A percentile compares a stretch with the other conserved stretches of the same genome.
Evolutionary conservation across 805 yeast genomes (phyloP).

Genomic region (Yarrowia sp.): DNA sequence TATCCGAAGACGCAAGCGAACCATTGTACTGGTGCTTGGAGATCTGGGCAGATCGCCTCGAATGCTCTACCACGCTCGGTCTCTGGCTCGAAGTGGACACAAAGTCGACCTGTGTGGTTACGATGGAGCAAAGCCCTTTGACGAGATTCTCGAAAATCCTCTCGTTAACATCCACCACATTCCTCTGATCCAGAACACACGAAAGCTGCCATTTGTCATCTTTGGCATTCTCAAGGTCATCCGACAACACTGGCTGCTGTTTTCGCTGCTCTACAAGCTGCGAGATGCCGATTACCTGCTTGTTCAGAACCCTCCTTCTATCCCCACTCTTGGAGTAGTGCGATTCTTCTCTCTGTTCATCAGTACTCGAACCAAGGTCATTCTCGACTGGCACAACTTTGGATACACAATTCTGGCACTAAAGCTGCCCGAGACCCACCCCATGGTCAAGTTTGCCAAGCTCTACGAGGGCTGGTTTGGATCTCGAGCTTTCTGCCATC

Average conservation of each 20-base stretch:
- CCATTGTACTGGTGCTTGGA: constrained; percentile 81
- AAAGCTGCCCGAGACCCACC: constrained; percentile 55
- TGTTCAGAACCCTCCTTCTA: constrained; percentile 84
- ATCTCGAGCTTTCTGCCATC: constrained; percentile 61
- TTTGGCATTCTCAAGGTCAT: constrained; percentile 61
- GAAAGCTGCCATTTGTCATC: constrained; percentile 50
- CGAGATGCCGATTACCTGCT: constrained; percentile 66
- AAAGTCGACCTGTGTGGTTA: constrained; percentile 86
- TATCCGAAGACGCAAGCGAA: constrained; percentile 46
- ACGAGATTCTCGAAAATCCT: constrained; percentile 33
- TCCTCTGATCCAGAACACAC: constrained; percentile 33
- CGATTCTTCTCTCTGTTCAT: constrained; percentile 51
- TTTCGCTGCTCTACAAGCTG: constrained; percentile 49
- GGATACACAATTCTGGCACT: constrained; percentile 79
- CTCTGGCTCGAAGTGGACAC: constrained; percentile 67
- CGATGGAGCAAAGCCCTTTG: constrained; percentile 32
- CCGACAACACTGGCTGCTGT: constrained; percentile 51
- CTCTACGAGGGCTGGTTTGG: constrained; percentile 65
- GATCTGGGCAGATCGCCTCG: constrained; percentile 95
- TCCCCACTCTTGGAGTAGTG: constrained; percentile 72
- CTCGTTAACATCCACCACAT: constrained; percentile 38
- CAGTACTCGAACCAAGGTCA: constrained; percentile 56
- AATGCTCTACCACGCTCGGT: constrained; percentile 84
- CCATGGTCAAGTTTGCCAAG: constrained; percentile 58
- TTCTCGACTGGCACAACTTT: constrained; percentile 96